A percentile compares a stretch with the other conserved stretches of the same genome.
phyloP scores from a whole-genome alignment of 768 basidiomycete species.

The Melanogaster broomeanus region DNA sequence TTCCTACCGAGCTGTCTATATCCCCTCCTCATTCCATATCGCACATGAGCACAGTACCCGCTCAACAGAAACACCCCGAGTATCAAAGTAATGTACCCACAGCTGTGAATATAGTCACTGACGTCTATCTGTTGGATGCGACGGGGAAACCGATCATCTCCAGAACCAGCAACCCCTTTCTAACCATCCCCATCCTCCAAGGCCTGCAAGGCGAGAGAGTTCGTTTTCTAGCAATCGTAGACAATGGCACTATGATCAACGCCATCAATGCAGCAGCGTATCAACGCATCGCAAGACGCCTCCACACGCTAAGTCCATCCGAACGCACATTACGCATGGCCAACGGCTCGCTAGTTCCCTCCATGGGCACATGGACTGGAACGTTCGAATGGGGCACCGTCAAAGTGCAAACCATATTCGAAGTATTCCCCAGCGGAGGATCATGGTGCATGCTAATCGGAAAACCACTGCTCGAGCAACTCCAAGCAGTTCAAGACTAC shows the following conservation, averaged over 20 bases:
- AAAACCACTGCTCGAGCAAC: conserved; percentile 16
- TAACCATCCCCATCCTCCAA: neutral
- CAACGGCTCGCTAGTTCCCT: neutral
- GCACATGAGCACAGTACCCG: no score
- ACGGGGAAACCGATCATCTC: no score
- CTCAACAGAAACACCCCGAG: no score
- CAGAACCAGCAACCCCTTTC: no score
- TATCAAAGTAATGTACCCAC: neutral
- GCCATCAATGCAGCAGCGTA: conserved; percentile 10
- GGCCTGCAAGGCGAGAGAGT: conserved; percentile 15
- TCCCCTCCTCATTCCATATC: no score
- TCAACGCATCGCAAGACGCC: no score
- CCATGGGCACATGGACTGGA: neutral
- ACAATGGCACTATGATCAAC: conserved; percentile 19
- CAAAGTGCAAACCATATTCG: conserved; percentile 4
- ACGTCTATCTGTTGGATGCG: neutral
- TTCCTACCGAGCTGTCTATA: no score
- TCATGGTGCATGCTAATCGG: conserved; percentile 16
- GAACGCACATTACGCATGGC: neutral
- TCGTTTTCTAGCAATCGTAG: conserved; percentile 4
- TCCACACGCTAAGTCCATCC: neutral
- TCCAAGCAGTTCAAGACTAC: conserved; percentile 18
- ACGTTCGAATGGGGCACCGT: conserved; percentile 13
- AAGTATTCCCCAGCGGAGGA: conserved; percentile 25
- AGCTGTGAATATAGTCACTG: neutral